Evolutionary conservation across 306 rosid species (phyloP), one percentile per base, ranked within the genome.

Genomic region (Chamaecrista fasciculata): DNA sequence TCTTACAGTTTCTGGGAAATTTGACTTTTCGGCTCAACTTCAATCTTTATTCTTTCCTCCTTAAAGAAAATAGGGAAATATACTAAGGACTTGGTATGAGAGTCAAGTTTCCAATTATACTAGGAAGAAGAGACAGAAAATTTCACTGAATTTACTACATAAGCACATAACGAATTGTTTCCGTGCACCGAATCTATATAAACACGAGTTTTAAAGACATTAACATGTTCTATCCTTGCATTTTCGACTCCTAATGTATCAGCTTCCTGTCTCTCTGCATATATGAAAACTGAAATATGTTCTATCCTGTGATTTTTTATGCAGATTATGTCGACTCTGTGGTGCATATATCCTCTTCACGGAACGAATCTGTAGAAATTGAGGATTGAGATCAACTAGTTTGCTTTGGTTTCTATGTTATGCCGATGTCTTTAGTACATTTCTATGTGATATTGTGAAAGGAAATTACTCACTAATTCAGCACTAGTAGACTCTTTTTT

Each of bases 291-390:
- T 58, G 72, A 39, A 61, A 64, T 15, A 73, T 51, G 46, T 16
- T 52, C 0, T 59, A 67, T 73, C 18, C 25, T 42, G 47, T 74
- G 62, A 49, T 73, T 77, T 72, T 72, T 53, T 31, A 4, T 62
- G 84, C 78, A 75, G 80, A 80, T 65, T 60, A 66, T 77, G 62
- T 62, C 14, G 37, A 72, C 56, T 52, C 23, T 79, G 34, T 36
- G 63, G 56, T 53, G n/a, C n/a, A 47, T 70, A 70, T 57, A 20
- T 37, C 15, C 26, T 69, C 29, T 40, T 28, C 10, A 48, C 46
- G 66, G 77, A 62, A 40, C 43, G 61, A 50, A 61, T 60, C 20
- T 53, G 24, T 20, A 47, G 31, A 26, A 47, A 9, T 34, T 16
- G 36, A 57, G 64, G 47, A 57, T 42, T 56, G 7, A 36, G 15